Conservation (phyloP, 2,329 filamentous ascomycete species). For the Alternaria angustiovoidea region DNA sequence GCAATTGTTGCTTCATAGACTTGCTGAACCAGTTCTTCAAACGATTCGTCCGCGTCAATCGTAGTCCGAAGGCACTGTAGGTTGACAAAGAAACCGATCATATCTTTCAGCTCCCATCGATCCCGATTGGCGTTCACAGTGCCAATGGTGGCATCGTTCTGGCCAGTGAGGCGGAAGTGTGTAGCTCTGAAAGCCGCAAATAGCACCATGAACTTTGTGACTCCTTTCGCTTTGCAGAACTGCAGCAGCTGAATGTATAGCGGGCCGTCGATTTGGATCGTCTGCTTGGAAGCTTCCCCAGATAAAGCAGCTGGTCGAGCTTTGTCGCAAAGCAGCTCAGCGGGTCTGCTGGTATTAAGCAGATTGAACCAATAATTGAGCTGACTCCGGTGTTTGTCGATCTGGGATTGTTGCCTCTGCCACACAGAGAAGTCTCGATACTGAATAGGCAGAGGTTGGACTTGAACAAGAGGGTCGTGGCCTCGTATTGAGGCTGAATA, state of each 20-base stretch:
- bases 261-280: not conserved
- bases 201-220: conserved; percentile 9
- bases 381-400: not conserved
- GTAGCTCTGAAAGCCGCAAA: conserved; percentile 15
- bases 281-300: not conserved
- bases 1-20: not conserved
- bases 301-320: not conserved
- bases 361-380: not conserved
- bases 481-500: not conserved
- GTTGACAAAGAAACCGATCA: conserved; percentile 24
- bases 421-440: conserved; percentile 8
- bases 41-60: conserved; percentile 1
- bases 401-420: not conserved
- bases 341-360: conserved; percentile 2
- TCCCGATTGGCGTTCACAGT: conserved; percentile 14
- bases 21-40: conserved; percentile 10
- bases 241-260: conserved; percentile 1
- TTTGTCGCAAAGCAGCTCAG: conserved; percentile 8
- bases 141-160: conserved; percentile 14
- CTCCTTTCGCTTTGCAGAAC: not conserved
- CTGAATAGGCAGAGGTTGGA: not conserved
- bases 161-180: conserved; percentile 15
- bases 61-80: conserved; percentile 17
- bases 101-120: conserved; percentile 12
- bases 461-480: not conserved